Percentiles rank a stretch among this genome's conserved stretches.
phyloP scores from a whole-genome alignment of 805 yeast species.

The Saccharomycopsis guyanensis region DNA sequence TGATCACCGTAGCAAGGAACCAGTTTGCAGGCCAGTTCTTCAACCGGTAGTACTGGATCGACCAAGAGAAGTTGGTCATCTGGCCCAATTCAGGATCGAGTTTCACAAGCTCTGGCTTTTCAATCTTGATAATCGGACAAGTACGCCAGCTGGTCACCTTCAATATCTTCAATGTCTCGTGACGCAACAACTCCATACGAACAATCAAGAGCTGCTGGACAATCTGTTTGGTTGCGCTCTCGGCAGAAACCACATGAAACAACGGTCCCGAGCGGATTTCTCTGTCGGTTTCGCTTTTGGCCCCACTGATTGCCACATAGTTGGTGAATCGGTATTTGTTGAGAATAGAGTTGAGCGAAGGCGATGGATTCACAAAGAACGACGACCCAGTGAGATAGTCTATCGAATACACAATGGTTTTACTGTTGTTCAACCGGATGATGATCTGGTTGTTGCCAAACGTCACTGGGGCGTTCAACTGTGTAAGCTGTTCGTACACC shows the following conservation, averaged over 20 bases:
- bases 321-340: constrained; percentile 17
- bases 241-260: constrained; percentile 6
- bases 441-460: constrained; percentile 10
- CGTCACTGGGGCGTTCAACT: neutral
- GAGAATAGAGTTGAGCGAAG: constrained; percentile 19
- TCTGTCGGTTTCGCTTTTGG: neutral
- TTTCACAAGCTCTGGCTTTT: constrained; percentile 8
- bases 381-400: constrained; percentile 19
- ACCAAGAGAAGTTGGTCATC: constrained; percentile 10
- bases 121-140: constrained; percentile 14
- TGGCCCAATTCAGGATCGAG: neutral
- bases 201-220: constrained; percentile 15
- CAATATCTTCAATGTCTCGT: constrained; percentile 20
- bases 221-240: constrained; percentile 2
- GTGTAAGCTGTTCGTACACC: constrained; percentile 1
- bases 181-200: constrained; percentile 18
- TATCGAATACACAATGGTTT: constrained; percentile 11
- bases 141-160: constrained; percentile 18
- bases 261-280: constrained; percentile 15
- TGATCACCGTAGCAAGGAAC: constrained; percentile 16
- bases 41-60: constrained; percentile 17
- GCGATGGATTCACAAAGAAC: constrained; percentile 19
- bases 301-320: constrained; percentile 7
- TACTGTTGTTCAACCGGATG: constrained; percentile 10
- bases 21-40: constrained; percentile 20